Conservation (phyloP, 352 stramenopile genomes). For the Phytophthora pistaciae region DNA sequence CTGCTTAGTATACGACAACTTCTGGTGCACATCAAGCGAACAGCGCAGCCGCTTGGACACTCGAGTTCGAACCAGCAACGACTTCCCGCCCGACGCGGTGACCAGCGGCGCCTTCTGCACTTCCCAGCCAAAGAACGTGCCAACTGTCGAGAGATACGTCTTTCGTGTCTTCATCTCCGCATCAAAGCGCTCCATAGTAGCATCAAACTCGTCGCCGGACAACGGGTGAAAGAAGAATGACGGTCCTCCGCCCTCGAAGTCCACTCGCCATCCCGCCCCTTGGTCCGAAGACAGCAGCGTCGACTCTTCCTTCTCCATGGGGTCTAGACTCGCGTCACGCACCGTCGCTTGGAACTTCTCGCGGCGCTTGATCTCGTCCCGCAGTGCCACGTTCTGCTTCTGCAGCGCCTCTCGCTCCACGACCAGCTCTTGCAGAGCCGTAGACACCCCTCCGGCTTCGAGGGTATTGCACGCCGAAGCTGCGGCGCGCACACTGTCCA, state of each 20-base stretch:
- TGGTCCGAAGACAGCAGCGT: constrained; percentile 5
- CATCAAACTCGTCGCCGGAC: constrained; percentile 24
- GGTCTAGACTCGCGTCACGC: constrained; percentile 18
- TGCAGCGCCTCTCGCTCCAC: constrained; percentile 38
- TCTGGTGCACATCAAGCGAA: constrained; percentile 19
- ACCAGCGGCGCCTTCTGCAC: constrained; percentile 30
- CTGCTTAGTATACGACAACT: constrained; percentile 27
- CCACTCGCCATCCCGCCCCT: constrained; percentile 22
- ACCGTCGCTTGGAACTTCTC: constrained; percentile 27
- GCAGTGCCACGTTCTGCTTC: constrained; percentile 41
- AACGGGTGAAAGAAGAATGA: constrained; percentile 46
- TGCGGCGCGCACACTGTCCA: constrained; percentile 7
- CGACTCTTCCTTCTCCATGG: constrained; percentile 29
- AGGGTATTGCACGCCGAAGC: constrained; percentile 4
- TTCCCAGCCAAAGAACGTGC: constrained; percentile 42
- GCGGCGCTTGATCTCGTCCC: constrained; percentile 33
- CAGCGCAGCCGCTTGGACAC: constrained; percentile 24
- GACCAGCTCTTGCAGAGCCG: constrained; percentile 28
- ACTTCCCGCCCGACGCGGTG: constrained; percentile 29
- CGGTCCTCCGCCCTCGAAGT: constrained; percentile 15
- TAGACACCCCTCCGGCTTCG: neutral
- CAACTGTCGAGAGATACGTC: constrained; percentile 10
- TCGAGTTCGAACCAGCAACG: constrained; percentile 12
- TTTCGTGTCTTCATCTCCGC: neutral
- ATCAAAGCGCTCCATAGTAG: constrained; percentile 29